Base-by-base conservation (phyloP, 257 asterid species). In the Plantago major region DNA sequence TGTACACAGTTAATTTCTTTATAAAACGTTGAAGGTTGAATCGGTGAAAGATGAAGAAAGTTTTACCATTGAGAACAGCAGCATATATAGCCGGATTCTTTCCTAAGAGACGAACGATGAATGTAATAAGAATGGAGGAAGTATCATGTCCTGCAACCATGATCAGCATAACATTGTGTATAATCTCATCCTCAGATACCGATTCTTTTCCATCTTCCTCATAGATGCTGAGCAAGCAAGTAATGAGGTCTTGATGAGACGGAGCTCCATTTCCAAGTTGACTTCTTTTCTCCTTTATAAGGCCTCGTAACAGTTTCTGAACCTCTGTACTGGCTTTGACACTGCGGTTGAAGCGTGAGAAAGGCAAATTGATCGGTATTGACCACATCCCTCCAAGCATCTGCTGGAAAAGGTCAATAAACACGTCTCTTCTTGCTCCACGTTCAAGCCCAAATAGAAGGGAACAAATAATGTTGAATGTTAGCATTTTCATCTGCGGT, bases 121-220 rank as follows among this genome's bases (percentile, higher is more conserved):
- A 86, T 9, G 89, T 84, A 26, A 89, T 69, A 70, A 89, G 70
- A 51, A 82, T 17, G 1, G 95, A 82, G n/a, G 87, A 75, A 2
- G 93, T 86, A 33, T 84, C 96, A 16, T 84, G 75, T 3, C 96
- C 95, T 1, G 85, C 93, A 22, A 69, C 73, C 93, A 89, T 84
- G 10, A 86, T 67, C 3, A 84, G 81, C 82, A 82, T 71, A 7
- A 73, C 71, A 47, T 89, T 86, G 43, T 86, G 85, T 62, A 86
- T 70, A 0, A 84, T 82, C 73, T 83, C 95, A 15, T 79, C 80
- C 18, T 89, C 89, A 10, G 89, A 75, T 7, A 86, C 44, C 46
- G 70, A 18, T 40, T 80, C 69, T 58, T 63, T 61, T 18, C 60
- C 40, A 46, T 66, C 80, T 60, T 79, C 82, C 11, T 76, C 74